These are phyloP conservation scores for Malus fusca DNA, from an alignment of 306 rosid genomes.

Conservation along the genomic window DNA sequence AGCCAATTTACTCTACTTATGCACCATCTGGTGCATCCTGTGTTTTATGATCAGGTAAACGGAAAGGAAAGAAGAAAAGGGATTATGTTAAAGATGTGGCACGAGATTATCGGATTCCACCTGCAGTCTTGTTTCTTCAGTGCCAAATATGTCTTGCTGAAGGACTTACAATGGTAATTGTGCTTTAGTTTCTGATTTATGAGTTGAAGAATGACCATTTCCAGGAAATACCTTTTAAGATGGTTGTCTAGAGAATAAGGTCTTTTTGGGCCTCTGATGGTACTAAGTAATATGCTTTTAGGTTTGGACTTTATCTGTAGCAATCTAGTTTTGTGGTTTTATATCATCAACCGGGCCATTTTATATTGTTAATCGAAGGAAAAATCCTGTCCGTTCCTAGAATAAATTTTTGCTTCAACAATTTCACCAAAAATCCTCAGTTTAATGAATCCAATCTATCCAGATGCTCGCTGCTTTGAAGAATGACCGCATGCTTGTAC, in stretches of 20 bases:
- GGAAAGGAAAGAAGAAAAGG: slow-evolving; percentile 69
- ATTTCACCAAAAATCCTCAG: slow-evolving; percentile 13
- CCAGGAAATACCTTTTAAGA: slow-evolving; percentile 6
- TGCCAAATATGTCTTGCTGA: slow-evolving; percentile 89
- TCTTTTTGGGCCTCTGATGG: not conserved
- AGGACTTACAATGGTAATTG: slow-evolving; percentile 78
- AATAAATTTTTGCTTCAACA: slow-evolving; percentile 13
- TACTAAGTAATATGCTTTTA: not conserved
- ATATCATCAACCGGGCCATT: slow-evolving; percentile 4
- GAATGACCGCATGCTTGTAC: slow-evolving; percentile 50
- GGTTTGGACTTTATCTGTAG: not conserved
- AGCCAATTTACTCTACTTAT: slow-evolving; percentile 6
- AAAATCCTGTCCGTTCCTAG: slow-evolving; percentile 3
- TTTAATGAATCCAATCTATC: slow-evolving; percentile 23
- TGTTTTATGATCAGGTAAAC: slow-evolving; percentile 54
- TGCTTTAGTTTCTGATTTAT: slow-evolving; percentile 11
- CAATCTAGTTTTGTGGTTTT: not conserved
- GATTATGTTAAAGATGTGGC: slow-evolving; percentile 56
- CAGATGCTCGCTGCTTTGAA: slow-evolving; percentile 90
- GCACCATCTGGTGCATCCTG: slow-evolving; percentile 5
- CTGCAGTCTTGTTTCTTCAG: slow-evolving; percentile 77
- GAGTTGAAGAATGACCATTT: slow-evolving; percentile 8
- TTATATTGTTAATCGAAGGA: not conserved
- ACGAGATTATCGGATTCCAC: slow-evolving; percentile 56
- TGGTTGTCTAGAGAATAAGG: not conserved